Evolutionary conservation across 257 asterid genomes (phyloP), one percentile per base, ranked within the genome.

Genomic region (Scutellaria galericulata): DNA sequence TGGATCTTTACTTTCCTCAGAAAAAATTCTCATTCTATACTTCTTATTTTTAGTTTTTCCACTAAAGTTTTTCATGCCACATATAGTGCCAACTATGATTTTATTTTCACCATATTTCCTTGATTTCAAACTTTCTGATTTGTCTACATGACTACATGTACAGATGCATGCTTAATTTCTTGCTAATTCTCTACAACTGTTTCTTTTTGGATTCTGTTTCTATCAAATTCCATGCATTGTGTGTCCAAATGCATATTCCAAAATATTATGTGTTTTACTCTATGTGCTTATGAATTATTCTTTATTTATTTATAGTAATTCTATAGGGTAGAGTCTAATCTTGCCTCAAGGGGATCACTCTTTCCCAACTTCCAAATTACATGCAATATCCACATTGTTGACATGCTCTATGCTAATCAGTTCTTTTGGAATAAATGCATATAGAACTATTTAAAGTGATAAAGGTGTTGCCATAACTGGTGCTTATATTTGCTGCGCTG

Each of bases 1-100:
- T 46, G 85, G 64, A 71, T 68, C 72, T 80, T 77, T 55, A 78
- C 82, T 48, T 76, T 73, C 73, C 64, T 64, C 41, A 14, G 51
- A 51, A 24, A 48, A 66, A 6, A 15, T 52, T 59, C 15, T 37
- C 40, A 31, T 65, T 40, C 46, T 64, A 54, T 39, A 51, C 50
- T n/a, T 63, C 3, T 64, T 51, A 37, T 31, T 64, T 41, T 66
- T 42, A 37, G 68, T 18, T 57, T 35, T 20, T 14, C 2, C 74
- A 52, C 27, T 31, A 12, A 66, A 20, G 41, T 71, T 56, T 63
- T 68, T 39, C 63, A 37, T 54, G 50, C 60, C 18, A 15, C n/a
- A 48, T 66, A 18, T 66, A 18, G n/a, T 35, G 59, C 37, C 41
- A 8, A 39, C 24, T 40, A 37, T 48, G 42, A 3, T 72, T 63